Evolutionary conservation across 768 basidiomycete genomes (phyloP), one percentile per base, ranked within the genome.

Genomic region (Mycena galopus): DNA sequence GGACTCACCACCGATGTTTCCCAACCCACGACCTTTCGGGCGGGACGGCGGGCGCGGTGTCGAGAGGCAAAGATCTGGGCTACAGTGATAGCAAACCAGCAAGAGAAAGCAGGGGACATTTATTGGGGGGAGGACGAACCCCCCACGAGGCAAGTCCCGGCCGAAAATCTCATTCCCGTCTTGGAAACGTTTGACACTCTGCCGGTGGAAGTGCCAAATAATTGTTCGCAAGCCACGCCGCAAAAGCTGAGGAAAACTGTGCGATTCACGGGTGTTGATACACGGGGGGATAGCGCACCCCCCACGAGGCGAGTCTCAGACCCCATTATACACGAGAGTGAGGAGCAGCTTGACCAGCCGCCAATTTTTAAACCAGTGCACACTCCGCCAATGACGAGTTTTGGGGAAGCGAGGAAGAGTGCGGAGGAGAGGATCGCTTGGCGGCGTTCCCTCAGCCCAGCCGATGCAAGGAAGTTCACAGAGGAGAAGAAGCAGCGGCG

Each of bases 1-100:
- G 69, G 72, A n/a, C 56, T 69, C 35, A 69, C 61, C 19, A 72
- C 39, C 1, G 70, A 74, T 35, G 70, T 72, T 57, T 72, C 74
- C 25, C 75, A 76, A 73, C 47, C 53, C 57, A 67, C 59, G 51
- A 70, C 56, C 23, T 67, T 72, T 58, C 59, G 58, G 71, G 65
- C 68, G 73, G 73, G 63, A 67, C 56, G 65, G 33, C 51, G 64
- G 61, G 58, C 59, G 47, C 35, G 35, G 35, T 12, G 12, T 35
- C 35, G 35, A 12, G 35, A 35, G 35, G 12, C 12, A 12, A 35
- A 35, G 35, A 35, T n/a, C n/a, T n/a, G n/a, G n/a, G n/a, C n/a
- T n/a, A n/a, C n/a, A n/a, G n/a, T n/a, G n/a, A n/a, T n/a, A 35
- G 35, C 35, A 35, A 35, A 35, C 35, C 35, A 35, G 35, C 7